Base-by-base conservation (phyloP, 2,329 filamentous ascomycete species). In the Fusarium praegraminearum region DNA sequence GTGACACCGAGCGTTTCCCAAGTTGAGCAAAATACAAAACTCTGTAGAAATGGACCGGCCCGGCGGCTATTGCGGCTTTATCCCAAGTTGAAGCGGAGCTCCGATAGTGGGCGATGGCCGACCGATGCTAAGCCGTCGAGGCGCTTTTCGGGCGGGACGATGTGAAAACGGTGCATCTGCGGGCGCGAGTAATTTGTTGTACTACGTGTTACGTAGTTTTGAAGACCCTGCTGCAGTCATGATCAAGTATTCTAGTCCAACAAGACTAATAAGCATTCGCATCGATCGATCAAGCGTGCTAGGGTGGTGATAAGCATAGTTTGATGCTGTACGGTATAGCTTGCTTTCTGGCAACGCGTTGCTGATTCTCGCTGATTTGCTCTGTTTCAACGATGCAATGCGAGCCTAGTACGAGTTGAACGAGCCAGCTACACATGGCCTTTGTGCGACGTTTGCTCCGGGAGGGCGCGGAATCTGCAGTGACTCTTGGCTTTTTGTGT, bases 51-150 rank as follows among this genome's bases (percentile, higher is more conserved):
- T 73, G 72, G 72, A 69, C 72, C 73, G 73, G 73, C 61, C 73
- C 71, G 73, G 73, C 73, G 73, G 71, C 73, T 75, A 70, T 74
- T 75, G 73, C 73, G 73, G 71, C 71, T 74, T 62, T 57, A 47
- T 56, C 24, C 24, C 49, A 35, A 60, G 45, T 61, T 46, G 66
- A 63, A 65, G 62, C 55, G 59, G 61, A 56, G 66, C 52, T 53
- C 59, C 57, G 65, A 67, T 60, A 57, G 53, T 66, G 68, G 53
- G 58, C 55, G 59, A 70, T 58, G 67, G 41, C 65, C 65, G 58
- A 62, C 68, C 61, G 68, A 71, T 69, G 56, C 57, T 71, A 71
- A 71, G 68, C 69, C 65, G 55, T 44, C 55, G 50, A 49, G 20
- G 41, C 43, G 57, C 45, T 50, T 52, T 47, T 70, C 30, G 50